phyloP scores from a whole-genome alignment of 2,329 filamentous ascomycete species.

The Pyrenochaeta sp. region DNA sequence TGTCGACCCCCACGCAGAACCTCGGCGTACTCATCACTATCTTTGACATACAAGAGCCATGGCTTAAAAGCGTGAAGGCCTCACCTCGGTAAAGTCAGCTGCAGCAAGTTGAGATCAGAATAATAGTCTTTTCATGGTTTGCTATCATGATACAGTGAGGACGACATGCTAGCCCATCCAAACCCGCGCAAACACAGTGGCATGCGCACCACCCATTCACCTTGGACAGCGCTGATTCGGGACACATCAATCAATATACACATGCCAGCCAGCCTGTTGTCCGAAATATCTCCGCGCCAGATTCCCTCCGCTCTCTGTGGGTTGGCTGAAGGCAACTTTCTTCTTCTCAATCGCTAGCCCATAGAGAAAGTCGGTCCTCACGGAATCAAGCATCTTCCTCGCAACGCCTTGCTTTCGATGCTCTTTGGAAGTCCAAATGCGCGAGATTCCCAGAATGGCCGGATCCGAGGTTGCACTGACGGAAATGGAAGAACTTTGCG shows the following conservation, averaged over 20 bases:
- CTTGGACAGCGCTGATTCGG: neutral
- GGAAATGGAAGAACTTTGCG: slow-evolving; percentile 49
- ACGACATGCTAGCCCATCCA: too few species aligned
- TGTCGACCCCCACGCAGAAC: too few species aligned
- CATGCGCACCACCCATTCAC: too few species aligned
- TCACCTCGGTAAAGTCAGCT: too few species aligned
- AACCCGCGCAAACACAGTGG: too few species aligned
- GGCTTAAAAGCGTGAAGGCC: too few species aligned
- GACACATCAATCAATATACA: slow-evolving; percentile 63
- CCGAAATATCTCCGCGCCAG: slow-evolving; percentile 67
- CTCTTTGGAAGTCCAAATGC: slow-evolving; percentile 69
- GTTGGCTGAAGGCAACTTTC: slow-evolving; percentile 69
- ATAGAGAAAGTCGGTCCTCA: slow-evolving; percentile 63
- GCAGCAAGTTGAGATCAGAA: too few species aligned
- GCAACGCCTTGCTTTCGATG: slow-evolving; percentile 66
- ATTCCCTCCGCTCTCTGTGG: slow-evolving; percentile 66
- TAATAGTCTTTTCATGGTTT: too few species aligned
- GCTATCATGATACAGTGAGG: too few species aligned
- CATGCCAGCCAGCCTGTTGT: slow-evolving; percentile 63
- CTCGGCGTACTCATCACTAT: too few species aligned
- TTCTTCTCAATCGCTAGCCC: slow-evolving; percentile 63
- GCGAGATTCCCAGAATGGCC: slow-evolving; percentile 67
- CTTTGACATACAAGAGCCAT: too few species aligned
- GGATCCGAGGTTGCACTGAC: slow-evolving; percentile 52
- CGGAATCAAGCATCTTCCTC: slow-evolving; percentile 63